Base-by-base conservation (phyloP, 1,139 yeast species). In the Meyerozyma guilliermondii region DNA sequence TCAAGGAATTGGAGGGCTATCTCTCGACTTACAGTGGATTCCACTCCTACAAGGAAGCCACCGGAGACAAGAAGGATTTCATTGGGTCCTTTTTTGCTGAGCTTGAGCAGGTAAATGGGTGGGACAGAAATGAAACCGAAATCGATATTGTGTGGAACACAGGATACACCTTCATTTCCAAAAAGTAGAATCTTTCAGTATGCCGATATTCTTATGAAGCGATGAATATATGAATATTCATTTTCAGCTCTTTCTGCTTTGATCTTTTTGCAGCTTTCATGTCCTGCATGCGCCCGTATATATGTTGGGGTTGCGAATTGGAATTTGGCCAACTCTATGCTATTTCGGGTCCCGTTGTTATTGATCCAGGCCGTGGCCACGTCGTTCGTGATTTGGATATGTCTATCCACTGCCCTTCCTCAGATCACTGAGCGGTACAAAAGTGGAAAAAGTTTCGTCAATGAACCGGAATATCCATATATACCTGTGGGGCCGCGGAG, bases 401-500 rank as follows among this genome's bases (percentile, higher is more conserved):
- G 68, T 4, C 58, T 71, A 18, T 61, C 76, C 2, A 72, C 78
- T 2, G 54, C 61, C 11, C 45, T 72, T 9, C 78, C 78, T 1
- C 77, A 71, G 49, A 48, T 60, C 5, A 41, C 60, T 30, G 53
- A 62, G 37, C 65, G 65, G 46, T 65, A 58, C 46, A 50, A 13
- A 33, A 20, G 16, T 7, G 24, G 11, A 7, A 17, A 33, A 20
- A 17, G 24, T 17, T 3, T 7, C 13, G 11, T 6, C 13, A 33
- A 18, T 13, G 24, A 4, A 11, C n/a, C 23, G 5, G 8, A 9
- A n/a, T 20, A 13, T 17, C 36, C 36, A 17, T n/a, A n/a, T 10
- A 33, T 17, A 5, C 24, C 24, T 9, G 13, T 33, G 11, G 36
- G 36, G 10, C 14, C 33, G 2, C 23, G 24, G 7, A 17, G 20